Evolutionary conservation across 257 asterid species (phyloP), one percentile per base, ranked within the genome.

Genomic region (Jacaranda copaia): DNA sequence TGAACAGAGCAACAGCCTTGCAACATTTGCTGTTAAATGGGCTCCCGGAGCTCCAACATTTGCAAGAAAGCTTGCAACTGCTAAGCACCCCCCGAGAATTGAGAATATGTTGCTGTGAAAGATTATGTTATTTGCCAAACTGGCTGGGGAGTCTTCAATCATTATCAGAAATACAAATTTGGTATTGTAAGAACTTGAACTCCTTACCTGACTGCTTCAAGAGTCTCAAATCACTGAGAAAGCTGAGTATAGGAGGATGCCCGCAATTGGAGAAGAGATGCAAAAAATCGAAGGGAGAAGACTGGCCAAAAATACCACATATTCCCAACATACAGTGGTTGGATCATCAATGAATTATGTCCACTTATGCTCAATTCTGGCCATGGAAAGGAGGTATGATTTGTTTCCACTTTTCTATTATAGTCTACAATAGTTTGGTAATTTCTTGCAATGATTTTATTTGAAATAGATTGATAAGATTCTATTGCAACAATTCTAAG

Each of bases 11-110:
- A 0, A 1, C 39, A 12, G 5, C 7, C 36, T 39, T 68, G 59
- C 36, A 69, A 0, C 0, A 16, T 8, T 49, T 77, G 76, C 1
- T 1, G 35, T 14, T 77, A 46, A 0, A 5, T 35, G 3, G 4
- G 2, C 49, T 18, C 5, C 81, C 56, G 7, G 76, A 77, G 53
- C 43, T 77, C 32, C 10, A 77, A 14, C 3, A 6, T 68, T 66
- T 68, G 55, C 81, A 73, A 15, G 81, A 78, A 11, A 11, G 77
- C 72, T n/a, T 78, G 36, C 59, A 61, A 40, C 77, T 19, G 25
- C 40, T 71, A 43, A 71, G 19, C n/a, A 9, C 38, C 8, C 46
- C 71, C 19, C 52, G 16, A 20, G 0, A 1, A 1, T 42, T 42
- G 8, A 4, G 6, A 3, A 5, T 40, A 42, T 42, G 6, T 1